Base-by-base conservation (phyloP, 1,284 basidiomycete species). In the Vanrija sp. region DNA sequence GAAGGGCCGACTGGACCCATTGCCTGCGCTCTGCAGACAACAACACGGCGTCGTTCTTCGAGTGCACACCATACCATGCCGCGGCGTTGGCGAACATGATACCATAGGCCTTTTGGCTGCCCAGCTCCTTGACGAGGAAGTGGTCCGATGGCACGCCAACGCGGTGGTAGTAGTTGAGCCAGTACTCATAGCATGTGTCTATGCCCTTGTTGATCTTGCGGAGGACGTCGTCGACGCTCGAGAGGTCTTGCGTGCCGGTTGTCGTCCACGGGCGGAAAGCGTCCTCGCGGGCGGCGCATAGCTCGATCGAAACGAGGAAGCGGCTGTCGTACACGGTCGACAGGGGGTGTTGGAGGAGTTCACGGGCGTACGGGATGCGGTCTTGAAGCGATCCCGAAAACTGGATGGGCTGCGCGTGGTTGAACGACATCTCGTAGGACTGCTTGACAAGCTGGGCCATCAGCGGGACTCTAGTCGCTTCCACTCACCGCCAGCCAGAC, bases 261-360 rank as follows among this genome's bases (percentile, higher is more conserved):
- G 19, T 20, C 9, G 15, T 15, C 12, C 25, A 42, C 41, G 9
- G 35, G n/a, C 24, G 25, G 39, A 43, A 42, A 10, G 35, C 47
- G 12, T 24, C 24, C 24, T 48, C 47, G 27, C 53, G 48, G 1
- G 45, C 49, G 18, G 41, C 45, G 35, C 54, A 53, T 9, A 65
- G 39, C 41, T 68, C 64, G 41, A 59, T 57, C 12, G 60, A 55
- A 1, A 62, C 61, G 1, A 68, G 59, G 7, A 58, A 51, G 1
- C 66, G 60, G 27, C 57, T 59, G 46, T 68, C 66, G 15, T 52
- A 54, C 4, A 56, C 52, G 15, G 47, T 53, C 1, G 59, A 49
- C 16, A 60, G 41, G 0, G 66, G 66, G 49, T 68, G 64, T 3
- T 59, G 47, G 12, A 68, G 49, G 25, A 66, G 53, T n/a, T 53